These are phyloP conservation scores for Phlebiopsis gigantea DNA, from an alignment of 768 basidiomycete species.

Conservation along the genomic window DNA sequence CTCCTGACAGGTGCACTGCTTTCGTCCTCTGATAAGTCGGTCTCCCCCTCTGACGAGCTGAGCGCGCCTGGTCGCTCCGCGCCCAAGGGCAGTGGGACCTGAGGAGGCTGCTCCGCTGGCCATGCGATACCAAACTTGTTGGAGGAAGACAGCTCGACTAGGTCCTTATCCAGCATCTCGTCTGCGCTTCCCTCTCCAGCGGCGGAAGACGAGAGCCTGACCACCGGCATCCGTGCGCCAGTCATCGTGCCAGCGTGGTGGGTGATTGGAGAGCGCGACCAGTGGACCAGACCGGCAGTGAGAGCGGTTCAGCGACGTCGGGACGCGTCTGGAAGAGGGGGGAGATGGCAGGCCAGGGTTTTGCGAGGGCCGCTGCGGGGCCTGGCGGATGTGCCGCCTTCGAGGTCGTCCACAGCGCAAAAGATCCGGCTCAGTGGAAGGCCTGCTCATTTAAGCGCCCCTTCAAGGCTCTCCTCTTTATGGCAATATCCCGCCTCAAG, in stretches of 20 bases:
- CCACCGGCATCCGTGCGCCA: conserved; percentile 35
- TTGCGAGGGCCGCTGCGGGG: background rate
- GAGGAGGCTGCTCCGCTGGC: conserved; percentile 41
- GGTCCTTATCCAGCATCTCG: conserved; percentile 35
- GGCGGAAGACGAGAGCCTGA: conserved; percentile 42
- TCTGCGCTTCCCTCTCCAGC: conserved; percentile 36
- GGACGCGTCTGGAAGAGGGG: conserved; percentile 2
- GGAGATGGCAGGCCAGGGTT: background rate
- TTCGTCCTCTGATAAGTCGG: conserved; percentile 45
- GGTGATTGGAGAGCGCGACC: conserved; percentile 8
- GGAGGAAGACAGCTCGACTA: conserved; percentile 39
- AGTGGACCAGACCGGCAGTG: conserved; percentile 2
- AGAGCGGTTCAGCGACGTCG: background rate
- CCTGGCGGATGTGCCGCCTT: conserved; percentile 11
- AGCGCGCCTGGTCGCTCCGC: conserved; percentile 35
- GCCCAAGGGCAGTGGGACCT: conserved; percentile 31
- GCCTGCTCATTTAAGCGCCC: conserved; percentile 6
- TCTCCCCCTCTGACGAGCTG: conserved; percentile 49
- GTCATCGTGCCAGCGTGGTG: conserved; percentile 22
- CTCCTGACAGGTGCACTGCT: conserved; percentile 12
- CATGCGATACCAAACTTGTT: conserved; percentile 61
- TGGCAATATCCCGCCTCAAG: conserved; percentile 6
- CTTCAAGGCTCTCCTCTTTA: background rate
- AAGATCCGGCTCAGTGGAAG: conserved; percentile 10
- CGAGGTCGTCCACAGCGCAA: conserved; percentile 9